Base-by-base conservation (phyloP, 179 eudicot genomes). In the Dionaea muscipula region DNA sequence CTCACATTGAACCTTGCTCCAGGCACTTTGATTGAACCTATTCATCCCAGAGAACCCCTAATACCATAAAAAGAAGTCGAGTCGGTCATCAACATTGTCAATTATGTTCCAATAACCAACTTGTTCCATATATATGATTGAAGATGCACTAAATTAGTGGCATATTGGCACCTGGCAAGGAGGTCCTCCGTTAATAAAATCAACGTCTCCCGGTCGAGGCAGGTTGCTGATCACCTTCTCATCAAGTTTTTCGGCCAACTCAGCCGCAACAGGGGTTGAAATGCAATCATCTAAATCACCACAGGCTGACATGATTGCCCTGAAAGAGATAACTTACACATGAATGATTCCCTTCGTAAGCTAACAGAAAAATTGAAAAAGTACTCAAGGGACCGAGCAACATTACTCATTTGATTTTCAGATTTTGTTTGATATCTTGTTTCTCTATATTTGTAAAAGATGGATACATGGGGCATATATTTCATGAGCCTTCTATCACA, bases 41-140 rank as follows among this genome's bases (percentile, higher is more conserved):
- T 93, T 93, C 99, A 93, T 88, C 66, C 96, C 99, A 15, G 99
- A 93, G 64, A 93, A 93, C 4, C 99, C 99, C 99, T 88, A 76
- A n/a, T n/a, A n/a, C n/a, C 65, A 79, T 61, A 28, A 66, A 41
- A 35, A 57, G n/a, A 39, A 14, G 20, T 3, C 15, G 5, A 3
- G 3, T 3, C 8, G 35, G 8, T 3, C 35, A 28, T 28, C 35
- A n/a, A 28, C 35, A 28, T 28, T 3, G 3, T 28, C 35, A n/a
- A n/a, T n/a, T n/a, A n/a, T n/a, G n/a, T n/a, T n/a, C n/a, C n/a
- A n/a, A n/a, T n/a, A n/a, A n/a, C n/a, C n/a, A n/a, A n/a, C n/a
- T n/a, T n/a, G n/a, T n/a, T n/a, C n/a, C n/a, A n/a, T n/a, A n/a
- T n/a, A n/a, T n/a, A n/a, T n/a, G 55, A 37, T 23, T 33, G 23